Conservation (phyloP, 1,284 basidiomycete species). For the Pseudozyma sp. region DNA sequence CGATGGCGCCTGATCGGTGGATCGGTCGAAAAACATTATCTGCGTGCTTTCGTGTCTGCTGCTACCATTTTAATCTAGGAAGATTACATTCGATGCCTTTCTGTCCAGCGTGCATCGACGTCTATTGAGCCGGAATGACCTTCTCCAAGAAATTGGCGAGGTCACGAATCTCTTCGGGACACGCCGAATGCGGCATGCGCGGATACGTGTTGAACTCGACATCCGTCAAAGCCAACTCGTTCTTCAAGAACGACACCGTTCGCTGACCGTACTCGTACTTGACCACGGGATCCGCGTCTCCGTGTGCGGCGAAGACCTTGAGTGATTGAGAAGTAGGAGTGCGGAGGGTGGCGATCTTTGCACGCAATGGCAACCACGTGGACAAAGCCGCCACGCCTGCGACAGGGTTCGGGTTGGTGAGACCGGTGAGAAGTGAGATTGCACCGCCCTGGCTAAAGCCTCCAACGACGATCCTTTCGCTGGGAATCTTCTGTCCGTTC, state of each 20-base stretch:
- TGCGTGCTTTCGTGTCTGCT: not conserved
- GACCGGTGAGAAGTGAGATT: slow-evolving; percentile 59
- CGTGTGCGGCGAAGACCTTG: slow-evolving; percentile 65
- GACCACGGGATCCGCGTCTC: slow-evolving; percentile 63
- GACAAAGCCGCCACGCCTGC: slow-evolving; percentile 63
- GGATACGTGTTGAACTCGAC: slow-evolving; percentile 58
- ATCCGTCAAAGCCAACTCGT: slow-evolving; percentile 51
- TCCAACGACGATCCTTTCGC: slow-evolving; percentile 62
- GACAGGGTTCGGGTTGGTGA: slow-evolving; percentile 48
- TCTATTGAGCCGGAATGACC: slow-evolving; percentile 49
- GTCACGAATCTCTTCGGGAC: slow-evolving; percentile 64
- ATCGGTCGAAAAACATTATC: not conserved
- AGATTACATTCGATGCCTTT: not conserved
- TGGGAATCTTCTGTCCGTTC: slow-evolving; percentile 53
- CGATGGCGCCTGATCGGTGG: slow-evolving; percentile 23
- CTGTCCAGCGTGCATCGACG: not conserved
- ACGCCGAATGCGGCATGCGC: slow-evolving; percentile 65
- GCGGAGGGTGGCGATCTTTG: slow-evolving; percentile 54
- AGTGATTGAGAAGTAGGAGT: slow-evolving; percentile 36
- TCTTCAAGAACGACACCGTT: slow-evolving; percentile 52
- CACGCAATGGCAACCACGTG: slow-evolving; percentile 65
- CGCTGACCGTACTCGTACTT: slow-evolving; percentile 56
- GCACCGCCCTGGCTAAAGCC: slow-evolving; percentile 66
- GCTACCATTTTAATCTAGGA: slow-evolving; percentile 15
- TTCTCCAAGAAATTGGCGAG: slow-evolving; percentile 56